Percentiles rank a stretch among this genome's conserved stretches.
These are phyloP conservation scores for Trypanosoma scelopori DNA, from an alignment of 208 protist species.

Conservation along the genomic window DNA sequence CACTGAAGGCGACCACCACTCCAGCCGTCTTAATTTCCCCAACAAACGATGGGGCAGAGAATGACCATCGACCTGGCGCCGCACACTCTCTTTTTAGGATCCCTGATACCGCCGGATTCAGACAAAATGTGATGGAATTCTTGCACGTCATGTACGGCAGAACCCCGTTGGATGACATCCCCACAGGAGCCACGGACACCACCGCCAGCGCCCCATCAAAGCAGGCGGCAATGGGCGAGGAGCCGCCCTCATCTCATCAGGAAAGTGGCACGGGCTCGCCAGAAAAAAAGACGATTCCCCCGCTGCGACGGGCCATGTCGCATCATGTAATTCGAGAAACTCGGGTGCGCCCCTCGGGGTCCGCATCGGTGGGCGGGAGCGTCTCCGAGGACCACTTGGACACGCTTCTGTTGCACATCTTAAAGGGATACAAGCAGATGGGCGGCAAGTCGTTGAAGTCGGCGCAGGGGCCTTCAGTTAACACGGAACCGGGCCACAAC, in stretches of 20 bases:
- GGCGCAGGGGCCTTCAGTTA: neutral
- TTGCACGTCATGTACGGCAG: conserved; percentile 11
- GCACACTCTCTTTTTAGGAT: neutral
- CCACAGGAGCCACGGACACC: neutral
- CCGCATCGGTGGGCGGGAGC: neutral
- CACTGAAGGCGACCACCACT: too few relatives aligned
- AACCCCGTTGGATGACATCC: neutral
- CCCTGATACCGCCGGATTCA: neutral
- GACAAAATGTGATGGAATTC: conserved; percentile 12
- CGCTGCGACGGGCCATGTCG: neutral
- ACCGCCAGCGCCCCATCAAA: neutral
- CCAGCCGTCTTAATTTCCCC: too few relatives aligned
- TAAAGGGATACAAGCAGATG: conserved; percentile 12
- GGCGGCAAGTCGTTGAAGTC: neutral
- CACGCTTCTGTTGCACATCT: conserved; percentile 11
- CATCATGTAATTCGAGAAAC: neutral
- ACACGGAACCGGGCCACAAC: neutral
- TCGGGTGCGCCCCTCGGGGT: neutral
- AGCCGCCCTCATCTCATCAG: too few relatives aligned
- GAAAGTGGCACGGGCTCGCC: neutral
- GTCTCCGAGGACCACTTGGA: conserved; percentile 11
- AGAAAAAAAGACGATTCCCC: neutral
- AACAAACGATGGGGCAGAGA: neutral
- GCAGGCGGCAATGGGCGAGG: neutral
- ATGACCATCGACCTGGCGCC: neutral